These are phyloP conservation scores for Anthracocystis setariae DNA, from an alignment of 1,284 basidiomycete genomes.

Conservation along the genomic window DNA sequence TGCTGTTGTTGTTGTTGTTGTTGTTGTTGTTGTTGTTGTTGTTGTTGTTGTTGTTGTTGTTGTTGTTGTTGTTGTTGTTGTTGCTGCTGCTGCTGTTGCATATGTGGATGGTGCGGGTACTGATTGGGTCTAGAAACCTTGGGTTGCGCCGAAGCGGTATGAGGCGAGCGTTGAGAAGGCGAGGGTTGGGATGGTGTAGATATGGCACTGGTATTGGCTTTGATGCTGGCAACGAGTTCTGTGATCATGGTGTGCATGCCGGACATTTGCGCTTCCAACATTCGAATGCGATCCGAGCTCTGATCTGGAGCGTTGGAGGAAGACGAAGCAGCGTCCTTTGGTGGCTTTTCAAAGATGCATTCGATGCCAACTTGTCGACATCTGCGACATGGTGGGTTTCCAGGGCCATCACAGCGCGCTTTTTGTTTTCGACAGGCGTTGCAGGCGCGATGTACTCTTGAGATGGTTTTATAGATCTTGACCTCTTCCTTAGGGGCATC, in stretches of 20 bases:
- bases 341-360: constrained; percentile 91
- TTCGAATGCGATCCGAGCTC: constrained; percentile 27
- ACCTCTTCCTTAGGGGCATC: constrained; percentile 17
- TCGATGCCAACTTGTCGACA: constrained; percentile 83
- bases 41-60: constrained; percentile 11
- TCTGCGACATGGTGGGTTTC: constrained; percentile 83
- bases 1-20: constrained; percentile 14
- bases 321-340: constrained; percentile 74
- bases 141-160: constrained; percentile 5
- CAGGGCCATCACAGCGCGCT: constrained; percentile 45
- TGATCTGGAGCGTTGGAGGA: constrained; percentile 68
- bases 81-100: constrained; percentile 24
- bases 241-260: constrained; percentile 47
- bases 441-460: constrained; percentile 47
- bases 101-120: constrained; percentile 11
- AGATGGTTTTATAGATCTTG: constrained; percentile 49
- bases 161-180: constrained; percentile 14
- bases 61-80: constrained; percentile 7
- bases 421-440: constrained; percentile 56
- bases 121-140: constrained; percentile 14
- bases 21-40: constrained; percentile 23
- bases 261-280: constrained; percentile 37
- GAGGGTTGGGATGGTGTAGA: constrained; percentile 10
- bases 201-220: constrained; percentile 40
- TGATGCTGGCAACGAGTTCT: constrained; percentile 45